A percentile compares a stretch with the other conserved stretches of the same genome.
Evolutionary conservation across 2,329 filamentous ascomycete genomes (phyloP).

Genomic region (Botryotinia narcissicola): DNA sequence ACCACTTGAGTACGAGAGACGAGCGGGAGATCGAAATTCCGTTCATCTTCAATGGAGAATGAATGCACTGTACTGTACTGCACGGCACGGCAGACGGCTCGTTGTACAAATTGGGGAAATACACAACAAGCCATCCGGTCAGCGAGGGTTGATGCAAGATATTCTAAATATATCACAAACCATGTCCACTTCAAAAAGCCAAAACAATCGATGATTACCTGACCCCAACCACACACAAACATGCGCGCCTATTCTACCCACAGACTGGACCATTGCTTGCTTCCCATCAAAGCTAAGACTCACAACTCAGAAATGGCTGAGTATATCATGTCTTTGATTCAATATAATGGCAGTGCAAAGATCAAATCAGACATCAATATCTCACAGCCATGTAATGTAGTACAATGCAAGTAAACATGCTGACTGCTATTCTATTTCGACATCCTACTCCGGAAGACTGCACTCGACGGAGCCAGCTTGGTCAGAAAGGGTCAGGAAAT

Average conservation of each 20-base stretch:
- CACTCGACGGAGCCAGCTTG: not conserved
- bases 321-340: not conserved
- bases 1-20: not conserved
- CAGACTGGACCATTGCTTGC: not conserved
- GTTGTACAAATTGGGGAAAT: constrained; percentile 18
- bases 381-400: not conserved
- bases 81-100: constrained; percentile 7
- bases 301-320: constrained; percentile 6
- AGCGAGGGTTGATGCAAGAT: constrained; percentile 3
- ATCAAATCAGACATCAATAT: not conserved
- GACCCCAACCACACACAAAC: not conserved
- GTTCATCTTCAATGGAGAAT: not conserved
- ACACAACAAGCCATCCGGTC: constrained; percentile 6
- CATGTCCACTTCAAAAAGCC: not conserved
- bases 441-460: not conserved
- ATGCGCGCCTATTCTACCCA: constrained; percentile 11
- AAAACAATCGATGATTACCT: not conserved
- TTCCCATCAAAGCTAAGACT: not conserved
- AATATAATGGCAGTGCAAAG: constrained; percentile 10
- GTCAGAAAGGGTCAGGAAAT: constrained; percentile 8
- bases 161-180: constrained; percentile 10
- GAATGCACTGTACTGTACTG: not conserved
- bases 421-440: constrained; percentile 15
- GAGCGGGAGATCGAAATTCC: not conserved
- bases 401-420: constrained; percentile 4